These are phyloP conservation scores for Monosporascus cannonballus DNA, from an alignment of 2,329 filamentous ascomycete genomes.

Conservation along the genomic window DNA sequence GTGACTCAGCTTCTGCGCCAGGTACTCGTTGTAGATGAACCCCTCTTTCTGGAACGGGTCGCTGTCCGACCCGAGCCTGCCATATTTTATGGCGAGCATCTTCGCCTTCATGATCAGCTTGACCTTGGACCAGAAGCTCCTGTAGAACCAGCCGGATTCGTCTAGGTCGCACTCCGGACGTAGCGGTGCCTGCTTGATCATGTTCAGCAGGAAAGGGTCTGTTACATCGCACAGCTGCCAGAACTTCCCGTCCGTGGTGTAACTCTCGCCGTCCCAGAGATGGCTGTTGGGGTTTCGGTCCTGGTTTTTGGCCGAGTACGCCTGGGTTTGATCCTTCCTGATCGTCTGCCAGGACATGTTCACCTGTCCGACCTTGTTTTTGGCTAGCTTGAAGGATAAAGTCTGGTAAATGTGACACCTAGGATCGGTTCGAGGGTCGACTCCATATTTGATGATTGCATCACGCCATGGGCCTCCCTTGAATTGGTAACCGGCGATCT, in stretches of 20 bases:
- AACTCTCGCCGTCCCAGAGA: constrained; percentile 73
- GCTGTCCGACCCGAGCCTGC: constrained; percentile 41
- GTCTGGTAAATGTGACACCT: constrained; percentile 82
- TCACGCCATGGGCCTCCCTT: constrained; percentile 89
- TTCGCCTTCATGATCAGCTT: constrained; percentile 87
- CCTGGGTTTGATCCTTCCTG: constrained; percentile 35
- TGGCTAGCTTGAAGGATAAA: constrained; percentile 72
- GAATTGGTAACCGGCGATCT: constrained; percentile 88
- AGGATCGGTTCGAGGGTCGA: constrained; percentile 76
- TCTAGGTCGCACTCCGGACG: constrained; percentile 51
- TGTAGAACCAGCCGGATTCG: constrained; percentile 77
- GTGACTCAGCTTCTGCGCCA: constrained; percentile 20
- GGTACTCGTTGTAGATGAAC: constrained; percentile 36
- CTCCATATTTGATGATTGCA: constrained; percentile 74
- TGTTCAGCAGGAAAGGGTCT: constrained; percentile 63
- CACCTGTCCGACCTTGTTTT: constrained; percentile 39
- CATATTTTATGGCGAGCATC: constrained; percentile 60
- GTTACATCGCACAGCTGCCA: constrained; percentile 94
- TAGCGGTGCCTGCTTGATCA: constrained; percentile 60
- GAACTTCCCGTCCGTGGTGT: constrained; percentile 76
- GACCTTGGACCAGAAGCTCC: constrained; percentile 74
- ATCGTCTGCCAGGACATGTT: constrained; percentile 45
- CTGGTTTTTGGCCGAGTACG: constrained; percentile 28
- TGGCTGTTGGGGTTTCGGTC: constrained; percentile 47
- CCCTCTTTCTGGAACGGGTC: constrained; percentile 28